Evolutionary conservation across 345 rosid species (phyloP).

Genomic region (Eucalyptus pauciflora): DNA sequence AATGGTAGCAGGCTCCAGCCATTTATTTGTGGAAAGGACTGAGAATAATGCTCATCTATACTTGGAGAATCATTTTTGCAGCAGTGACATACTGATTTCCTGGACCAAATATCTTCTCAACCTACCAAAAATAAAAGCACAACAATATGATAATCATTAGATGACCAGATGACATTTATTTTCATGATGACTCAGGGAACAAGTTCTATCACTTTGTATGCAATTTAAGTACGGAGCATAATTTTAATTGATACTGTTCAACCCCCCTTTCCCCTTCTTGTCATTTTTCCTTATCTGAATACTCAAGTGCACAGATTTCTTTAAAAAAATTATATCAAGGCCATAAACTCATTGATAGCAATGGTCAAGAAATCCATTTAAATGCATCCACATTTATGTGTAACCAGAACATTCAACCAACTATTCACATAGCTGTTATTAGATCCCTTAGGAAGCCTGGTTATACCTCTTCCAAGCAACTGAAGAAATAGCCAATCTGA

Average conservation of each 20-base stretch:
- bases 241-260: not conserved
- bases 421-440: not conserved
- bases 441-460: not conserved
- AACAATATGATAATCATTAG: not conserved
- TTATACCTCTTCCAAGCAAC: not conserved
- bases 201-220: too few species aligned
- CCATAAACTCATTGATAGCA: not conserved
- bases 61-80: constrained; percentile 95
- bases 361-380: too few species aligned
- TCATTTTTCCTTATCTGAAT: not conserved
- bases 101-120: constrained; percentile 88
- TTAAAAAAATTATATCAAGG: not conserved
- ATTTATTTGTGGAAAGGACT: not conserved
- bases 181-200: not conserved
- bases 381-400: not conserved
- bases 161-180: not conserved
- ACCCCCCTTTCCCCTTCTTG: not conserved
- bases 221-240: not conserved
- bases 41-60: not conserved
- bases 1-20: not conserved
- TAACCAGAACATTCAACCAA: not conserved
- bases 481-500: too few species aligned
- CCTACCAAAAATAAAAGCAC: constrained; percentile 23
- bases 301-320: not conserved
- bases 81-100: constrained; percentile 96